Conservation (phyloP, 1,284 basidiomycete genomes). For the Ustilago lituana region DNA sequence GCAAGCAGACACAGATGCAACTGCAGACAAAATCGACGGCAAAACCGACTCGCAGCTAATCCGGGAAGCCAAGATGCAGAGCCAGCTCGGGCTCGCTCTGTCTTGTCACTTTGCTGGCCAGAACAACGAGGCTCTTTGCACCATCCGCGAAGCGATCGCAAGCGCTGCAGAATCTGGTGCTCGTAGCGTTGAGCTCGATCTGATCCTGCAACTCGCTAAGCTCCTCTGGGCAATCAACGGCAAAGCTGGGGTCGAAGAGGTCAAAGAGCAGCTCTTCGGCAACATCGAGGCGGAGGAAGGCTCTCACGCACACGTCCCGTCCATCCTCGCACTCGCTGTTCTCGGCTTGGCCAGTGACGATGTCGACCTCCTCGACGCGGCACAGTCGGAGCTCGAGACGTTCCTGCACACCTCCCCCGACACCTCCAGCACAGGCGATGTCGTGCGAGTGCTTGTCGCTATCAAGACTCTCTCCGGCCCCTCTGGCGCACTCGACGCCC, state of each 20-base stretch:
- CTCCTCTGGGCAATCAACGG: slow-evolving; percentile 13
- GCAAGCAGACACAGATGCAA: slow-evolving; percentile 59
- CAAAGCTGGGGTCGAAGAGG: slow-evolving; percentile 12
- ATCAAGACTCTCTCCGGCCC: slow-evolving; percentile 3
- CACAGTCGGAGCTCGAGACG: slow-evolving; percentile 78
- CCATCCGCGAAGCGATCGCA: slow-evolving; percentile 18
- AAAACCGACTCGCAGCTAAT: not conserved
- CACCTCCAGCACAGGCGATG: not conserved
- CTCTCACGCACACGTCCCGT: slow-evolving; percentile 72
- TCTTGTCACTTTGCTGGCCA: slow-evolving; percentile 21
- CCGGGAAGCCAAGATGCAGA: slow-evolving; percentile 11
- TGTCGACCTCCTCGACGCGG: slow-evolving; percentile 83
- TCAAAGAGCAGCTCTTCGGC: slow-evolving; percentile 18
- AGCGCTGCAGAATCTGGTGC: not conserved
- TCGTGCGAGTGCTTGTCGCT: slow-evolving; percentile 23
- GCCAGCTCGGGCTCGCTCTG: slow-evolving; percentile 32
- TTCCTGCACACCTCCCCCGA: not conserved
- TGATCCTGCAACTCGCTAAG: slow-evolving; percentile 25
- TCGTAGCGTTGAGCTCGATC: not conserved
- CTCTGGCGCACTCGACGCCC: not conserved
- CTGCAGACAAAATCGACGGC: slow-evolving; percentile 12
- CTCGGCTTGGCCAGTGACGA: slow-evolving; percentile 85
- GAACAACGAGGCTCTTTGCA: slow-evolving; percentile 5
- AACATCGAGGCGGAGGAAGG: slow-evolving; percentile 12
- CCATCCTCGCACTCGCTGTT: slow-evolving; percentile 82